Base-by-base conservation (phyloP, 495 filamentous ascomycete species). In the Tirmania nivea region DNA sequence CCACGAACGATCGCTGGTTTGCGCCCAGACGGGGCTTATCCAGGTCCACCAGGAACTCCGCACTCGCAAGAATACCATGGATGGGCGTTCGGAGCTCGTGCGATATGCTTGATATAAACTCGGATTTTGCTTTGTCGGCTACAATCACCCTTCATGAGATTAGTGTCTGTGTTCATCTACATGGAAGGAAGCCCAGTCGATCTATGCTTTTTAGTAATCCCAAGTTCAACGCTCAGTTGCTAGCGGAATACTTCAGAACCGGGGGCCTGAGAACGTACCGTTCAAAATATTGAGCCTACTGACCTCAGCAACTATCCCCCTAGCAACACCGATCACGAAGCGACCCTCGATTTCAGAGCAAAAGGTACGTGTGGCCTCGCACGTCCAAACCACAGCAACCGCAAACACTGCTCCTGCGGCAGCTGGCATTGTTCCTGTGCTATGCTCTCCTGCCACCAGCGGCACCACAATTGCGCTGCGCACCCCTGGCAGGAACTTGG, bases 31-130 rank as follows among this genome's bases (percentile, higher is more conserved):
- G 25, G 25, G 5, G 25, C 25, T 5, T 25, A 16, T 68, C 56
- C 0, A 71, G 76, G 10, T 75, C 73, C 21, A 75, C 69, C 8
- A 87, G 60, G 54, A 92, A 79, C 60, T 90, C 83, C 1, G 77
- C 77, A 48, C 76, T 79, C 0, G 79, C 80, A 2, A 86, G 62
- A 48, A 86, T 83, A 0, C 83, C 83, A 57, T 87, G 82, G 8
- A 92, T 66, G 1, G 85, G 85, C 16, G 77, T 83, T 6, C 84
- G 74, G 14, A 90, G 69, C 60, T 92, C 85, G 60, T 92, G 85
- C 34, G 77, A 82, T 25, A 87, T 73, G 10, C 77, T 81, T 0
- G 78, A 78, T 34, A 87, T 77, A 53, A 86, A 78, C 53, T 81
- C 80, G 2, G 76, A 73, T 58, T 87, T 86, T 25, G 75, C 72